Evolutionary conservation across 306 rosid genomes (phyloP).

Genomic region (Urtica urens): DNA sequence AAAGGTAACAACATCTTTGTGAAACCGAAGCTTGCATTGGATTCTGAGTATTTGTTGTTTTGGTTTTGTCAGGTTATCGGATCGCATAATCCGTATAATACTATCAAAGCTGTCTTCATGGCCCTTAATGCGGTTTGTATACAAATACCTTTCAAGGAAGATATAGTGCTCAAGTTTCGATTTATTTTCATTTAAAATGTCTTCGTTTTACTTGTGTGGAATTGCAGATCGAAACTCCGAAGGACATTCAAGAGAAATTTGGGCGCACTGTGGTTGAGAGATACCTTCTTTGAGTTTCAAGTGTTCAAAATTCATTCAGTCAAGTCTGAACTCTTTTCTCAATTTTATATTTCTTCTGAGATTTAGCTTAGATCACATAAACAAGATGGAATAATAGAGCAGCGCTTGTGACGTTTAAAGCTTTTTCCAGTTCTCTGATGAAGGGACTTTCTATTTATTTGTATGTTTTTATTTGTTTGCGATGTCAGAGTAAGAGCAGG

Average conservation of each 20-base stretch:
- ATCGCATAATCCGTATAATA: constrained; percentile 79
- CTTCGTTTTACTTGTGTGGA: constrained; percentile 6
- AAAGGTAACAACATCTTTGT: constrained; percentile 43
- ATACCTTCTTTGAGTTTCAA: constrained; percentile 41
- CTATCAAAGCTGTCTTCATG: constrained; percentile 77
- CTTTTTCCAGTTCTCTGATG: too few species aligned
- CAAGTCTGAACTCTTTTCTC: too few species aligned
- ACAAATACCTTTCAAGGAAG: not conserved
- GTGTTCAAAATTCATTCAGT: too few species aligned
- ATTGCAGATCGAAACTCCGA: constrained; percentile 78
- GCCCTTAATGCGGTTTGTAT: constrained; percentile 75
- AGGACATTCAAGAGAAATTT: constrained; percentile 80
- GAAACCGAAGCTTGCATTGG: constrained; percentile 5
- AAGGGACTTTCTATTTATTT: too few species aligned
- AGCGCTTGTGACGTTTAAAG: too few species aligned
- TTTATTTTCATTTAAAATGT: constrained; percentile 7
- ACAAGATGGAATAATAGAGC: too few species aligned
- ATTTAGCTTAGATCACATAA: too few species aligned
- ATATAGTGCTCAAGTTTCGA: not conserved
- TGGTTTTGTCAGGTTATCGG: constrained; percentile 60
- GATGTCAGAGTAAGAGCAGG: too few species aligned
- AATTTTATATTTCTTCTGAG: too few species aligned
- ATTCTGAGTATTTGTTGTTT: not conserved
- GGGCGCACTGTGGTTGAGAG: constrained; percentile 92
- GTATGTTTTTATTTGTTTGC: too few species aligned